Base-by-base conservation (phyloP, 805 yeast species). In the Saturnispora sanitii region DNA sequence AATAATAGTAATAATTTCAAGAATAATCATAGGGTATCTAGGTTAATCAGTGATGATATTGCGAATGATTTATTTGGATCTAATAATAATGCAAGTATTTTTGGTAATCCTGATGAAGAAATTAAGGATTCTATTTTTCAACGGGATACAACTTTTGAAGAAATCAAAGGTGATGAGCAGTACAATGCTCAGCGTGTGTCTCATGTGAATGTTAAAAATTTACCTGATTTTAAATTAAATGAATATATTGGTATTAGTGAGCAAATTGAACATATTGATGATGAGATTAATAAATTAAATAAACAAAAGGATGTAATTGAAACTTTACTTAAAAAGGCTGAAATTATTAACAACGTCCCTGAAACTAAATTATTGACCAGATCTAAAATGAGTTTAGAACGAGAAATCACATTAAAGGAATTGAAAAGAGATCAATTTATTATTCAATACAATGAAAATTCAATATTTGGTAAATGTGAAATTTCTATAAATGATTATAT, bases 401-500 rank as follows among this genome's bases (percentile, higher is more conserved):
- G 82, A 45, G 96, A 88, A 52, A 68, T 86, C n/a, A 75, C 74
- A 37, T 56, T 77, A 2, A 82, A 82, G 49, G 88, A 83, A 51
- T 62, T 82, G 27, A 81, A 82, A 46, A 74, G 74, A 45, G 94
- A 85, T 48, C 95, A 84, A 54, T 79, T 76, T 49, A 72, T 82
- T 38, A 83, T 87, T 2, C 94, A 84, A 53, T 94, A 85, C 47
- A 80, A 74, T 51, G 90, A 82, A 31, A 82, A 80, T 54, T 78
- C 85, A 47, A 65, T 88, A 37, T 86, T 62, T 53, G 84, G 81
- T 1, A 78, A 77, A 49, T 73, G 87, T 0, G 57, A 66, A 21
- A 71, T 81, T 0, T 56, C 64, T 6, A 72, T 75, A 13, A 76
- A 70, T 40, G 67, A 75, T 7, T 73, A 65, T 45, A 69, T 82